A percentile compares a stretch with the other conserved stretches of the same genome.
phyloP scores from a whole-genome alignment of 2,329 filamentous ascomycete species.

The Mycosphaerella sp. region DNA sequence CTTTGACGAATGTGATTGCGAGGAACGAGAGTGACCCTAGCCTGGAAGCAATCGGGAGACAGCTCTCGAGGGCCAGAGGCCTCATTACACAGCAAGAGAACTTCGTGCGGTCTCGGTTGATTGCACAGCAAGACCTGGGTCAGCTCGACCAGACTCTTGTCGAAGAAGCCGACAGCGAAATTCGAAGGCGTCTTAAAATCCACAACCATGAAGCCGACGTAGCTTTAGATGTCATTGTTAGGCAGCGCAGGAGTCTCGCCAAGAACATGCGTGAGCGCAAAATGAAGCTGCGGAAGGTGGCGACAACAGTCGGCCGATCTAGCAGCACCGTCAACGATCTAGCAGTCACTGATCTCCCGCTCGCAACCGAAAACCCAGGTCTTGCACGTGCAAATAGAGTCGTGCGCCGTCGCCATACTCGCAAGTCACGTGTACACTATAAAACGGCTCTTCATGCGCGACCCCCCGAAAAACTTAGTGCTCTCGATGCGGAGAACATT shows the following conservation, averaged over 20 bases:
- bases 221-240: background rate
- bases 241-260: background rate
- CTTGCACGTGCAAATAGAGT: background rate
- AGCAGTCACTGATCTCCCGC: background rate
- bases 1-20: background rate
- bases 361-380: background rate
- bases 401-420: no score
- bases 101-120: background rate
- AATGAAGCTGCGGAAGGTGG: background rate
- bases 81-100: background rate
- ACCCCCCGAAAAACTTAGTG: no score
- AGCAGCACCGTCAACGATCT: background rate
- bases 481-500: background rate
- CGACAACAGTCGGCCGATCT: background rate
- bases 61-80: background rate
- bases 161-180: background rate
- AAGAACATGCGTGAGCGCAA: background rate
- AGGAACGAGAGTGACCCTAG: background rate
- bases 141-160: background rate
- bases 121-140: conserved; percentile 2
- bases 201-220: background rate
- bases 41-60: background rate
- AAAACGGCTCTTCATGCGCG: no score
- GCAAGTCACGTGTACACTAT: no score
- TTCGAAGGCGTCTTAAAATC: background rate